Conservation (phyloP, 2,329 filamentous ascomycete species). For the Fusarium ramigenum region DNA sequence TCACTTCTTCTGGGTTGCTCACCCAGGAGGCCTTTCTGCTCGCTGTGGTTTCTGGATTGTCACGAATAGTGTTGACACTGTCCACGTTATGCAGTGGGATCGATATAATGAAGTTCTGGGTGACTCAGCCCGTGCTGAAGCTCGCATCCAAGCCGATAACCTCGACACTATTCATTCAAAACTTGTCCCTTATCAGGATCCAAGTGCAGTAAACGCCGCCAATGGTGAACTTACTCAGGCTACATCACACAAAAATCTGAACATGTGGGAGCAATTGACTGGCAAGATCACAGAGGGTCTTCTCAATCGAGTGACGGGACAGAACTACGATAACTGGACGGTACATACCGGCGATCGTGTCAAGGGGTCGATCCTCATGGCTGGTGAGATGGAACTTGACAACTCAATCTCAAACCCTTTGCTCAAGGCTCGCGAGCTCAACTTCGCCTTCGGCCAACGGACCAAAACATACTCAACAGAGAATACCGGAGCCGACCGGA, state of each 20-base stretch:
- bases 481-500: conserved; percentile 50
- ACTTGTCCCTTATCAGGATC: conserved; percentile 58
- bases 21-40: conserved; percentile 56
- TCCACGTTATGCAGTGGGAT: conserved; percentile 65
- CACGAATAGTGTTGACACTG: conserved; percentile 46
- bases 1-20: conserved; percentile 69
- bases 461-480: conserved; percentile 54
- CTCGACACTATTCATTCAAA: conserved; percentile 51
- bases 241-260: conserved; percentile 39
- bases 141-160: conserved; percentile 54
- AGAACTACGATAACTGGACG: conserved; percentile 56
- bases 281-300: conserved; percentile 56
- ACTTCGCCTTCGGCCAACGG: conserved; percentile 58
- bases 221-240: conserved; percentile 29
- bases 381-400: conserved; percentile 53
- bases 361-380: conserved; percentile 53
- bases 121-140: conserved; percentile 58
- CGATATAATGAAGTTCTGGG: conserved; percentile 63
- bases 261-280: conserved; percentile 64
- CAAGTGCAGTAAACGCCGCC: conserved; percentile 38
- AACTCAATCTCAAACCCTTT: conserved; percentile 48
- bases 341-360: conserved; percentile 64
- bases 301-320: conserved; percentile 59
- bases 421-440: conserved; percentile 53
- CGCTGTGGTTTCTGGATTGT: conserved; percentile 68